A percentile compares a stretch with the other conserved stretches of the same genome.
Conservation (phyloP, 768 basidiomycete species). For the Mycena galericulata region DNA sequence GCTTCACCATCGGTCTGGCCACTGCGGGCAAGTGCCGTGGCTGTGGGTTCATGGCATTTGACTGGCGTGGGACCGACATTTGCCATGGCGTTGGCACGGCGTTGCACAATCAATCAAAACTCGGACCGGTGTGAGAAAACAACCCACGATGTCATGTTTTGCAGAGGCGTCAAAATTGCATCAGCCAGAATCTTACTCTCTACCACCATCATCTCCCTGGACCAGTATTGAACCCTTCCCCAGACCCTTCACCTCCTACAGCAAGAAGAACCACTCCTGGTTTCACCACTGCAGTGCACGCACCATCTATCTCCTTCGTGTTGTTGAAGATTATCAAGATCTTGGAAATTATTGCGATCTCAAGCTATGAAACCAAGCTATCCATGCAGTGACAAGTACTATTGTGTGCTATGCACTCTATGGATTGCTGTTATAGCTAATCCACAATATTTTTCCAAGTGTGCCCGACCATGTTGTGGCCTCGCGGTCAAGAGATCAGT, state of each 20-base stretch:
- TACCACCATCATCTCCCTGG: slow-evolving; percentile 10
- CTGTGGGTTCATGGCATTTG: neutral
- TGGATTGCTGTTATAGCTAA: too few relatives aligned
- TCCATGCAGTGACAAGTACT: too few relatives aligned
- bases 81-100: too few relatives aligned
- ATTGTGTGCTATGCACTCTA: too few relatives aligned
- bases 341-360: neutral
- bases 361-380: neutral
- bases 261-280: neutral
- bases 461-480: too few relatives aligned
- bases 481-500: too few relatives aligned
- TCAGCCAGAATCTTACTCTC: slow-evolving; percentile 1
- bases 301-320: neutral
- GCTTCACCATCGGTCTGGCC: slow-evolving; percentile 52
- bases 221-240: neutral
- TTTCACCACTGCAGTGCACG: neutral
- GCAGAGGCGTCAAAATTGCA: neutral
- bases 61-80: too few relatives aligned
- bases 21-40: slow-evolving; percentile 41
- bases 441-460: too few relatives aligned
- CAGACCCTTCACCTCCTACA: neutral
- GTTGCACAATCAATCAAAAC: too few relatives aligned
- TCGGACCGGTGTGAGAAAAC: neutral
- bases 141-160: neutral
- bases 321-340: neutral